Evolutionary conservation across 805 yeast genomes (phyloP).

Genomic region (Yamadazyma akitaensis): DNA sequence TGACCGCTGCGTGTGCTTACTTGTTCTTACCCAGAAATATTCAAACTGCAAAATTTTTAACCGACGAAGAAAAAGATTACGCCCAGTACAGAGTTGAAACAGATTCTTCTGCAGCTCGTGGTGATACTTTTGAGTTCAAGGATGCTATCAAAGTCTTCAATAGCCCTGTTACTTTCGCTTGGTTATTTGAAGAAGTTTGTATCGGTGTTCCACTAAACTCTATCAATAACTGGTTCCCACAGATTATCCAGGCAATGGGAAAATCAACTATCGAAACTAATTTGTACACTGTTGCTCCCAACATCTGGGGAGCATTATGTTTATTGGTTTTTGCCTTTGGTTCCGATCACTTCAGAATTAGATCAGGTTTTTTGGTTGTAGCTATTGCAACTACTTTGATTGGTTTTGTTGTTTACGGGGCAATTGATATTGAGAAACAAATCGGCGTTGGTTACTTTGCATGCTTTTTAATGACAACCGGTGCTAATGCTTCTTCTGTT

Average conservation of each 20-base stretch:
- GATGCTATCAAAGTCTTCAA: slow-evolving; percentile 44
- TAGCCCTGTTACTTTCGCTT: slow-evolving; percentile 43
- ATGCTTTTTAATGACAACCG: slow-evolving; percentile 48
- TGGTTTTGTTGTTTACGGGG: slow-evolving; percentile 47
- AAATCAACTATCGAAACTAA: slow-evolving; percentile 40
- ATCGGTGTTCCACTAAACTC: slow-evolving; percentile 50
- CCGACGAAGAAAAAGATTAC: slow-evolving; percentile 38
- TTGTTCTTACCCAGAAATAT: slow-evolving; percentile 37
- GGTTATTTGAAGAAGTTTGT: slow-evolving; percentile 44
- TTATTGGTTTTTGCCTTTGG: slow-evolving; percentile 35
- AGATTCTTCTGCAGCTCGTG: slow-evolving; percentile 44
- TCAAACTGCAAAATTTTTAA: slow-evolving; percentile 32
- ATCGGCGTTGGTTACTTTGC: slow-evolving; percentile 42
- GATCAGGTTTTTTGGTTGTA: slow-evolving; percentile 37
- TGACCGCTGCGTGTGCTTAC: slow-evolving; percentile 30
- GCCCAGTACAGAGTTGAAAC: slow-evolving; percentile 38
- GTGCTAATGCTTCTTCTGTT: slow-evolving; percentile 48
- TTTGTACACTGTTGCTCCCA: slow-evolving; percentile 47
- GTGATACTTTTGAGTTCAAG: slow-evolving; percentile 30
- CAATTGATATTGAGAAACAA: slow-evolving; percentile 37
- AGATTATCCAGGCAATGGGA: slow-evolving; percentile 36
- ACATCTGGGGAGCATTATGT: slow-evolving; percentile 45
- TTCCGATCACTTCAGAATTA: slow-evolving; percentile 38
- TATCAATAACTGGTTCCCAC: slow-evolving; percentile 50
- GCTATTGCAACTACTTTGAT: slow-evolving; percentile 39